Base-by-base conservation (phyloP, 345 rosid species). In the Toxicodendron radicans region DNA sequence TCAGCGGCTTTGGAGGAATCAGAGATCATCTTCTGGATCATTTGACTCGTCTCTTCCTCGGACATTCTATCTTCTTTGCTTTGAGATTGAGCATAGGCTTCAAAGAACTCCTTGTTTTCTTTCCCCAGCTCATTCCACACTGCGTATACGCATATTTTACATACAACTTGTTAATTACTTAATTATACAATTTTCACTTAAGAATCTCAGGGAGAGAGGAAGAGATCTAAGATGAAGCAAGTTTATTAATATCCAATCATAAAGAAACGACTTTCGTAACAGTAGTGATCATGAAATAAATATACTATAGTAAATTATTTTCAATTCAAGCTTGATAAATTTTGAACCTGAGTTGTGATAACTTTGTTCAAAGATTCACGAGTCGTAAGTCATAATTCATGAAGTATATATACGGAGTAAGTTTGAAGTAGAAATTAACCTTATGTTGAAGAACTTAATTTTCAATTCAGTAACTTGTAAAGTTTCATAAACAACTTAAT, bases 71-170 rank as follows among this genome's bases (percentile, higher is more conserved):
- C 93, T 46, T 86, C 83, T 79, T 87, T 87, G 88, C 80, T 73
- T 72, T 86, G 92, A 17, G 86, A 85, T 76, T 82, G 64, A 35
- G 83, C 87, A 67, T 94, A 94, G 9, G 78, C 90, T 82, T 88
- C 87, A 67, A 94, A 94, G 90, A 94, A 92, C 32, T 88, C 92
- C 88, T 86, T 92, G 85, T 94, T 94, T 80, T 92, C 98, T 79
- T 90, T 94, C 88, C 89, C 97, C 48, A 94, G 77, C 74, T 92
- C 98, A 48, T 85, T 90, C 98, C 98, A 94, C 65, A 94, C 98
- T 94, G 85, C 23, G 8, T 8, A 38, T 38, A 1, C 23, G 8
- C 43, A 38, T 38, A 1, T 7, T 6, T 38, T 5, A 38, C 43
- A 38, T 38, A 38, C 43, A 38, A 38, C 43, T 7, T 38, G 43